Percentiles rank a stretch among this genome's conserved stretches.
Evolutionary conservation across 371 early-diverging fungal genomes (phyloP).

Genomic region (Blakeslea trispora): DNA sequence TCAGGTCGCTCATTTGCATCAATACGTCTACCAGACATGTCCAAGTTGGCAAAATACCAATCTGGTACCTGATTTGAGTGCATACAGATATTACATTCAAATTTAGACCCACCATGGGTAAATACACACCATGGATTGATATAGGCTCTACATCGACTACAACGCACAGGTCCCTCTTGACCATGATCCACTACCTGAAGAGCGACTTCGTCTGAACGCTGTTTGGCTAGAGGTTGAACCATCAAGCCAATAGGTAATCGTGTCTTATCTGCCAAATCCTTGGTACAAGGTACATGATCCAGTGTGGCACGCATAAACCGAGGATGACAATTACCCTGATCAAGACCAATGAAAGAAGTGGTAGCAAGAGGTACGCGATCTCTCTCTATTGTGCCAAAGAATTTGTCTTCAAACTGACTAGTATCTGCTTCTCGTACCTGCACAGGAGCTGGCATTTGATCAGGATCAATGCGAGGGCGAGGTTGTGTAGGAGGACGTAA

Average conservation of each 20-base stretch:
- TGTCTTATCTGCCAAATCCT: conserved; percentile 78
- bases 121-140: conserved; percentile 91
- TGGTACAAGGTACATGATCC: conserved; percentile 84
- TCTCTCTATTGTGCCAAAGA: conserved; percentile 75
- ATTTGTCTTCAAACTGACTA: conserved; percentile 60
- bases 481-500: conserved; percentile 50
- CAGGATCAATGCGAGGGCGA: conserved; percentile 85
- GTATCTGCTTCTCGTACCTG: conserved; percentile 88
- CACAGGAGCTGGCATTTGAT: conserved; percentile 94
- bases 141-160: conserved; percentile 92
- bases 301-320: conserved; percentile 89
- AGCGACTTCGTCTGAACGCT: conserved; percentile 76
- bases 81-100: conserved; percentile 90
- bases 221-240: conserved; percentile 90
- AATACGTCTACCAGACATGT: conserved; percentile 90
- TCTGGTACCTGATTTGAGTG: conserved; percentile 86
- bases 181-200: conserved; percentile 91
- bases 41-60: conserved; percentile 94
- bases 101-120: conserved; percentile 87
- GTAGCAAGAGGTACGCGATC: conserved; percentile 81
- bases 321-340: conserved; percentile 95
- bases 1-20: conserved; percentile 91
- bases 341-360: conserved; percentile 85
- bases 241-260: conserved; percentile 89
- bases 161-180: conserved; percentile 88